Evolutionary conservation across 2,329 filamentous ascomycete species (phyloP).

Genomic region (Monosporascus sp.): DNA sequence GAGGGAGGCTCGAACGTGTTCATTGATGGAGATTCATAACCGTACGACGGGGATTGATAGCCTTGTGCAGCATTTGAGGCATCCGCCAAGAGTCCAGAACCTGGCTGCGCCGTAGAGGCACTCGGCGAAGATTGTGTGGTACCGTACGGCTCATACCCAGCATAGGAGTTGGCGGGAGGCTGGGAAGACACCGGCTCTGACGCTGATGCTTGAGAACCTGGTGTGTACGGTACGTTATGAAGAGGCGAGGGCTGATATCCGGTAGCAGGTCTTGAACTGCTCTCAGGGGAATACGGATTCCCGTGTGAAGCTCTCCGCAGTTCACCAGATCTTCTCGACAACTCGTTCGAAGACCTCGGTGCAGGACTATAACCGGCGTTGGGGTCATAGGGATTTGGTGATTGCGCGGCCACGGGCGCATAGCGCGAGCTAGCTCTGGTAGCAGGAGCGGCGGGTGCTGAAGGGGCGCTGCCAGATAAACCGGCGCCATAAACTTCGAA

Average conservation of each 20-base stretch:
- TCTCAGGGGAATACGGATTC: conserved; percentile 29
- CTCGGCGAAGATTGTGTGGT: conserved; percentile 10
- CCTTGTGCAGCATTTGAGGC: conserved; percentile 13
- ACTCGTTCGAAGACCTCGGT: conserved; percentile 37
- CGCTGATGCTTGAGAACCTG: conserved; percentile 14
- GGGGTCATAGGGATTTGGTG: conserved; percentile 33
- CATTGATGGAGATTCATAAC: conserved; percentile 45
- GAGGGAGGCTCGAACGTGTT: conserved; percentile 26
- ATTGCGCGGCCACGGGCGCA: conserved; percentile 33
- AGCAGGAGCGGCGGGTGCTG: conserved; percentile 30
- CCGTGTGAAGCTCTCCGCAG: conserved; percentile 30
- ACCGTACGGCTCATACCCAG: conserved; percentile 23
- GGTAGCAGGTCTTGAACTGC: conserved; percentile 22
- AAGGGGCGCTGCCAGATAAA: conserved; percentile 4
- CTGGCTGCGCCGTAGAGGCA: conserved; percentile 3
- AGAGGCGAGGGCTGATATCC: conserved; percentile 23
- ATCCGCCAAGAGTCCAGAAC: conserved; percentile 7
- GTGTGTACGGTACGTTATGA: neutral
- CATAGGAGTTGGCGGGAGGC: conserved; percentile 16
- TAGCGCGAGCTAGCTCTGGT: conserved; percentile 48
- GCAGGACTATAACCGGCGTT: conserved; percentile 22
- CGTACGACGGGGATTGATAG: conserved; percentile 45
- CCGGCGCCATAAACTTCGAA: conserved; percentile 67
- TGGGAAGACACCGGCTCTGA: conserved; percentile 10
- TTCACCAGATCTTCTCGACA: conserved; percentile 36